Percentiles rank a stretch among this genome's conserved stretches.
phyloP scores from a whole-genome alignment of 192 early-diverging fungal genomes.

The Powellomyces hirtus region DNA sequence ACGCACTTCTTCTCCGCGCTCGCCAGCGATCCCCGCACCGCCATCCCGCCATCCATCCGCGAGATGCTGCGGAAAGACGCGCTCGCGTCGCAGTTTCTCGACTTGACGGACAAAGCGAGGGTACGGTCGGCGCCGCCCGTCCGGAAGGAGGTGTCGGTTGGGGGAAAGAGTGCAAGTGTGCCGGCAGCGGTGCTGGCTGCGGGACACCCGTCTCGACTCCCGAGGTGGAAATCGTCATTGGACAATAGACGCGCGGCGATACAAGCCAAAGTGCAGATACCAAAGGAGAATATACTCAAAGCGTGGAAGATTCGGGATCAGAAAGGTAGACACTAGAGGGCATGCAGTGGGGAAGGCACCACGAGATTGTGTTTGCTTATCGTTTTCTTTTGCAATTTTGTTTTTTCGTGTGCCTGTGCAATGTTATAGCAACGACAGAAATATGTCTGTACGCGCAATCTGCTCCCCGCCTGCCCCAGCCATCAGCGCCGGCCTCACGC shows the following conservation, averaged over 20 bases:
- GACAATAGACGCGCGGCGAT: background rate
- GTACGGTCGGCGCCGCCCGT: background rate
- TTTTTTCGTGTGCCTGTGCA: background rate
- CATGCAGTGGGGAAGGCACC: background rate
- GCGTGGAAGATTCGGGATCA: background rate
- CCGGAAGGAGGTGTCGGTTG: background rate
- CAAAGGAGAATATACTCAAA: background rate
- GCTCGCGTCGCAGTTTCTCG: background rate
- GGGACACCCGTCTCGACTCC: background rate
- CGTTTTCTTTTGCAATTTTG: too few relatives aligned
- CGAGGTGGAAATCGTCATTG: background rate
- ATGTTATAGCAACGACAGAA: background rate
- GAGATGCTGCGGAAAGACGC: constrained; percentile 6
- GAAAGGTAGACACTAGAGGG: background rate
- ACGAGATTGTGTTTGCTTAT: background rate
- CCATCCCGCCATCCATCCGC: background rate
- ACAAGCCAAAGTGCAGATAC: background rate
- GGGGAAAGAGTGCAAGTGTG: too few relatives aligned
- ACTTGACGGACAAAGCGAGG: background rate
- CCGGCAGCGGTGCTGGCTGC: too few relatives aligned
- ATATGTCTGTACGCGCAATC: background rate
- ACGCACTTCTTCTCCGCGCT: background rate
- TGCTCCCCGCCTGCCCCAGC: too few relatives aligned
- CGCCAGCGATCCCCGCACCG: background rate
- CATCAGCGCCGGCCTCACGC: too few relatives aligned